phyloP scores from a whole-genome alignment of 768 basidiomycete species.

The Mycena maculata region DNA sequence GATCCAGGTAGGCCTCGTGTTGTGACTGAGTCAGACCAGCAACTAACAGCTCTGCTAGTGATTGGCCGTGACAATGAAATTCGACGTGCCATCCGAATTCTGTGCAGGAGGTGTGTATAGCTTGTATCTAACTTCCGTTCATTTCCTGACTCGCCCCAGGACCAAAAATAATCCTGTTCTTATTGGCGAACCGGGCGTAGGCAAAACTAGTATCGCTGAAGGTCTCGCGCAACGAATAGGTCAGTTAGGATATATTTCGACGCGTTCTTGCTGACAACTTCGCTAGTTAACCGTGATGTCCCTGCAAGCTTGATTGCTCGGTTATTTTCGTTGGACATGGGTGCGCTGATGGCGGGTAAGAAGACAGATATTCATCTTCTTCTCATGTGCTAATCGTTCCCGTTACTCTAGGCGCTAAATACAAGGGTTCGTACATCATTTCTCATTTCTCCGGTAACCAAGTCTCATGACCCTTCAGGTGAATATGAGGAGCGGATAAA shows the following conservation, averaged over 20 bases:
- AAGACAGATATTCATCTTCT: neutral
- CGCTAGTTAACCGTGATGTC: constrained; percentile 84
- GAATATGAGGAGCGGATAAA: constrained; percentile 98
- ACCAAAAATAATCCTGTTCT: constrained; percentile 99
- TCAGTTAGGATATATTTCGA: neutral
- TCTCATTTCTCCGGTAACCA: neutral
- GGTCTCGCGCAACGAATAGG: constrained; percentile 92
- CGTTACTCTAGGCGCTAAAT: constrained; percentile 67
- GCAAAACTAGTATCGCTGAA: constrained; percentile 96
- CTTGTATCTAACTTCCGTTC: constrained; percentile 4
- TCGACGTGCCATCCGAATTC: constrained; percentile 83
- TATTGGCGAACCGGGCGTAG: constrained; percentile 94
- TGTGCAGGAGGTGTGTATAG: constrained; percentile 72
- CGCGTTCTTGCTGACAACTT: neutral
- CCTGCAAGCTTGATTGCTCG: constrained; percentile 79
- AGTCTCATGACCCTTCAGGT: constrained; percentile 33
- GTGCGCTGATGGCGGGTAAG: constrained; percentile 86
- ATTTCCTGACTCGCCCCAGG: constrained; percentile 50
- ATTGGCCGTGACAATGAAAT: constrained; percentile 96
- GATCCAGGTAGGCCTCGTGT: constrained; percentile 64
- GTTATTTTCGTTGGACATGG: constrained; percentile 92
- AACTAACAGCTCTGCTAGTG: constrained; percentile 50
- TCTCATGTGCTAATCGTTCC: constrained; percentile 3
- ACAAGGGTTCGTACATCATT: constrained; percentile 70
- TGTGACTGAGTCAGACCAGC: neutral